Evolutionary conservation across 768 basidiomycete genomes (phyloP), one percentile per base, ranked within the genome.

Genomic region (Podaxis sp.): DNA sequence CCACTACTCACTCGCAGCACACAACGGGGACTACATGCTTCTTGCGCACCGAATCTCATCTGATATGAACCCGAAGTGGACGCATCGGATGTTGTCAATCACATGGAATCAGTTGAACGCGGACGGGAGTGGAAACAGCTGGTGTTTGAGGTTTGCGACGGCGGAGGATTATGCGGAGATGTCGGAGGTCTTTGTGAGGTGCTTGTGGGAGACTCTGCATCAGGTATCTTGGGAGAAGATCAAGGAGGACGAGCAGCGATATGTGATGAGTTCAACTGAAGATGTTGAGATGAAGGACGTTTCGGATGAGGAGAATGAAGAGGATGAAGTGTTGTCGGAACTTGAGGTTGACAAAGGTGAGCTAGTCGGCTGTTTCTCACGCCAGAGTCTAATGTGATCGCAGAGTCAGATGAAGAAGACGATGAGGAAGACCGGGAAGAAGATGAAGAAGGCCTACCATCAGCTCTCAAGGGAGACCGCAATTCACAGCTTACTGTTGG

Each of bases 401-500:
- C 51, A 84, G 84, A 84, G 52, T 68, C 76, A 33, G 76, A 75
- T 37, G 78, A 78, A 20, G 77, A 78, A 40, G 81, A 85, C 3
- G 82, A 84, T 56, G 82, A 82, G 24, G 74, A 73, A 4, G 68
- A 68, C 3, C 66, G 59, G 36, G 78, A 76, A 0, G 77, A 84
- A 3, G 79, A 82, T 54, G 80, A 79, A n/a, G 72, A 72, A 53
- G 72, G 70, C 48, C 73, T 77, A 12, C 70, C 77, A 48, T 66
- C 75, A 10, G 75, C 79, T 50, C 66, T 76, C 15, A 78, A 81
- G 44, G 88, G 88, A 28, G 88, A 88, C 33, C 82, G 82, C 64
- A 99, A 99, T 74, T 91, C 92, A 4, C 91, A 94, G 65, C 83
- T 99, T 40, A 93, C 92, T 3, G 88, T 99, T 44, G 96, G 96